Conservation (phyloP, 2,329 filamentous ascomycete species). For the Cytospora leucostoma region DNA sequence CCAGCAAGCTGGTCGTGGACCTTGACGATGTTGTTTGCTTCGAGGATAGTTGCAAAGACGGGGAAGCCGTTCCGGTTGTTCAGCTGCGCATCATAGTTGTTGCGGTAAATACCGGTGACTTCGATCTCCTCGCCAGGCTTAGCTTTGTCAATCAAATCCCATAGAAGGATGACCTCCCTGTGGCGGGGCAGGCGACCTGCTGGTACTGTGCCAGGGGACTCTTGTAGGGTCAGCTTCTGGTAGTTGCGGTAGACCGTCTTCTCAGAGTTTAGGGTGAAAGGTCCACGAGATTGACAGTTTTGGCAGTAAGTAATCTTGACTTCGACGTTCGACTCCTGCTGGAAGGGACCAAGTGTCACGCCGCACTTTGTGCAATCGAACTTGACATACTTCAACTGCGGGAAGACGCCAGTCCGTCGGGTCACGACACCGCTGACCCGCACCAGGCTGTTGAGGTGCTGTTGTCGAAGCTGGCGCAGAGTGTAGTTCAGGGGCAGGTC, state of each 20-base stretch:
- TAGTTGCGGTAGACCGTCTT: slow-evolving; percentile 99
- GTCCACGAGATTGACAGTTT: slow-evolving; percentile 91
- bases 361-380: slow-evolving; percentile 96
- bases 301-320: slow-evolving; percentile 97
- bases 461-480: slow-evolving; percentile 89
- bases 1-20: slow-evolving; percentile 96
- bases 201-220: slow-evolving; percentile 94
- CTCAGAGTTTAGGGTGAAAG: slow-evolving; percentile 93
- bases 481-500: slow-evolving; percentile 95
- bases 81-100: slow-evolving; percentile 95
- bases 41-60: slow-evolving; percentile 95
- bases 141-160: slow-evolving; percentile 93
- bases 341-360: slow-evolving; percentile 89
- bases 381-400: slow-evolving; percentile 97
- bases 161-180: slow-evolving; percentile 91
- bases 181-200: slow-evolving; percentile 91
- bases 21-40: slow-evolving; percentile 97
- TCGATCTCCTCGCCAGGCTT: slow-evolving; percentile 99
- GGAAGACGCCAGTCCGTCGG: slow-evolving; percentile 90
- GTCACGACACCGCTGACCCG: slow-evolving; percentile 95
- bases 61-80: slow-evolving; percentile 99
- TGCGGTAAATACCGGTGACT: slow-evolving; percentile 93
- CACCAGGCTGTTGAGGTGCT: slow-evolving; percentile 92
- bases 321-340: slow-evolving; percentile 94
- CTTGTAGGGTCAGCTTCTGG: slow-evolving; percentile 94